Base-by-base conservation (phyloP, 1,284 basidiomycete genomes). In the Schizopora paradoxa region DNA sequence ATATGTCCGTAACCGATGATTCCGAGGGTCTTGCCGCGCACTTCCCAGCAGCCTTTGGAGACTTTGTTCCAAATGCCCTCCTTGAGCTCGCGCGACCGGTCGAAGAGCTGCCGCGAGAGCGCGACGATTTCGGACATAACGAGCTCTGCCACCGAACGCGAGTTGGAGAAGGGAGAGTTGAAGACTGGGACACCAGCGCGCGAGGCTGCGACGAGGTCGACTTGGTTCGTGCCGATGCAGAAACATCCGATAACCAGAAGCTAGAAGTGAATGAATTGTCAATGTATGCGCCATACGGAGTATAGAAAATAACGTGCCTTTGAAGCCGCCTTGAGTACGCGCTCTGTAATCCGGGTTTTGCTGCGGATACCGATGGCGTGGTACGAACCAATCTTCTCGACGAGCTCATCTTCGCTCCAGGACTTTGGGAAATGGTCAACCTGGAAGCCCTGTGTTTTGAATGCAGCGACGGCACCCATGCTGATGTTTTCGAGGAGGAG, bases 121-220 rank as follows among this genome's bases (percentile, higher is more conserved):
- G 86, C 85, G 59, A 99, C 83, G 59, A 98, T 76, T 68, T 99
- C 96, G 51, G 83, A 79, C 63, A 99, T 86, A 64, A 99, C 96
- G 40, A 99, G 83, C 70, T 99, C 96, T 38, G 96, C 96, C 42
- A 99, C 96, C 0, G 95, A 98, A 53, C 96, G 91, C 33, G 96
- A 99, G 72, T 99, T 99, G 65, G 96, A 95, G 72, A 99, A 99
- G 26, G 96, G 96, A 10, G 95, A 99, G 69, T 99, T 99, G 79
- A 99, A 99, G 45, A 99, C 96, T 29, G 94, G 91, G 55, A 99
- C 90, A 56, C 96, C 96, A 47, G 86, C 83, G 49, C 81, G 80
- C 40, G 90, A 82, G 29, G 95, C 93, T 3, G 87, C 80, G 35
- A 66, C 56, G 42, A 99, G 83, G 65, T 98, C 93, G 58, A 99